Evolutionary conservation across 2,329 filamentous ascomycete species (phyloP).

Genomic region (Xylariaceae sp.): DNA sequence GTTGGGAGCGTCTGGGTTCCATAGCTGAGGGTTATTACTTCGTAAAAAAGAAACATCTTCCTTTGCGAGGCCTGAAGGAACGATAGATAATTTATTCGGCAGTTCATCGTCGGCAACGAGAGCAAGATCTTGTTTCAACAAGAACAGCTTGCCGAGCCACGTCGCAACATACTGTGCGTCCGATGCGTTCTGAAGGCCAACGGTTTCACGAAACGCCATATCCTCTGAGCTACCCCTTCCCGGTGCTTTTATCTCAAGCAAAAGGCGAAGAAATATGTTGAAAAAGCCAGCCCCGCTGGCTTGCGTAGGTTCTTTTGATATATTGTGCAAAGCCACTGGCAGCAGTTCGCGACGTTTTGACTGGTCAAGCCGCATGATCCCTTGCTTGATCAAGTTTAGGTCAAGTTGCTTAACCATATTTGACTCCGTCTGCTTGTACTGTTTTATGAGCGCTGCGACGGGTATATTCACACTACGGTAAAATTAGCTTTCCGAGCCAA

Average conservation of each 20-base stretch:
- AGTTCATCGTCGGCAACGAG: conserved; percentile 26
- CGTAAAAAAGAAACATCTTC: conserved; percentile 69
- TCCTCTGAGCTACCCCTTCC: conserved; percentile 78
- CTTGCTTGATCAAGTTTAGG: conserved; percentile 84
- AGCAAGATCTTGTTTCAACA: conserved; percentile 54
- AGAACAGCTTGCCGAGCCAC: conserved; percentile 75
- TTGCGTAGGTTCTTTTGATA: conserved; percentile 57
- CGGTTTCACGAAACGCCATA: conserved; percentile 57
- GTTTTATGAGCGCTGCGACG: conserved; percentile 77
- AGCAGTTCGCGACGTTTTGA: conserved; percentile 69
- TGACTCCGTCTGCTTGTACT: conserved; percentile 78
- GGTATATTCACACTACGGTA: conserved; percentile 68
- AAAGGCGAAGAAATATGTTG: conserved; percentile 74
- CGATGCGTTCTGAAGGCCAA: conserved; percentile 63
- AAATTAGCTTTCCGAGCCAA: conserved; percentile 11
- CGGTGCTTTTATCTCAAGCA: conserved; percentile 71
- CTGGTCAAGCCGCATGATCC: conserved; percentile 50
- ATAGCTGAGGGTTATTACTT: conserved; percentile 66
- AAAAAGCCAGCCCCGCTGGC: conserved; percentile 63
- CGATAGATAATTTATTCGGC: conserved; percentile 26
- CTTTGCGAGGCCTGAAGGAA: conserved; percentile 57
- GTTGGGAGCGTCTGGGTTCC: conserved; percentile 58
- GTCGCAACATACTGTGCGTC: conserved; percentile 73
- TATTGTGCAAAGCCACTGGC: conserved; percentile 66
- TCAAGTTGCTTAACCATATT: conserved; percentile 84